Evolutionary conservation across 805 yeast species (phyloP).

Genomic region (Teunomyces stri): DNA sequence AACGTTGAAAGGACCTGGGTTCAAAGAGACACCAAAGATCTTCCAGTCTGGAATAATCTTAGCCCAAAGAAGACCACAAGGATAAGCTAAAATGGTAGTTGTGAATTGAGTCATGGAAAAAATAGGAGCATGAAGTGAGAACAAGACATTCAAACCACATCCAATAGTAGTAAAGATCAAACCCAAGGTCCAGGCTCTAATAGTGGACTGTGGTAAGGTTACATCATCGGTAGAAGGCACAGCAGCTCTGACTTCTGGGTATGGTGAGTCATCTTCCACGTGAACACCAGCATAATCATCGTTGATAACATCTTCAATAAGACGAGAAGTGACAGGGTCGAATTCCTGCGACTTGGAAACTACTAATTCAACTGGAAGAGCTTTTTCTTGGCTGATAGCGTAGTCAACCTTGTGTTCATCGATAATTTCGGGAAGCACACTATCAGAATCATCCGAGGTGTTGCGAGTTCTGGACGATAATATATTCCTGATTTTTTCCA

Average conservation of each 20-base stretch:
- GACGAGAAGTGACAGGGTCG: constrained; percentile 30
- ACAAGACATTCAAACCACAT: constrained; percentile 58
- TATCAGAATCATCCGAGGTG: not conserved
- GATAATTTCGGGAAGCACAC: not conserved
- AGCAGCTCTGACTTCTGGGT: constrained; percentile 66
- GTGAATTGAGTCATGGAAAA: constrained; percentile 51
- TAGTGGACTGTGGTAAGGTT: constrained; percentile 46
- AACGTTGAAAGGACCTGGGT: constrained; percentile 61
- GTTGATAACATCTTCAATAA: constrained; percentile 19
- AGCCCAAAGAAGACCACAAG: constrained; percentile 54
- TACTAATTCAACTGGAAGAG: constrained; percentile 3
- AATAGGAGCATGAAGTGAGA: constrained; percentile 55
- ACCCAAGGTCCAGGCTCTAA: constrained; percentile 55
- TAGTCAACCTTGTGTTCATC: not conserved
- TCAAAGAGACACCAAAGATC: constrained; percentile 35
- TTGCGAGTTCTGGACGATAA: not conserved
- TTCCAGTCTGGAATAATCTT: constrained; percentile 34
- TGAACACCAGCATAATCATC: constrained; percentile 42
- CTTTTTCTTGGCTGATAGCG: not conserved
- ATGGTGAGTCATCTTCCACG: constrained; percentile 50
- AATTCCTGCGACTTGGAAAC: constrained; percentile 30
- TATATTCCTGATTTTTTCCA: constrained; percentile 1
- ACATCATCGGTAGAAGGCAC: constrained; percentile 55
- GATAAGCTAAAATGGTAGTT: constrained; percentile 59
- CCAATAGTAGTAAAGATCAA: constrained; percentile 53